Evolutionary conservation across 179 eudicot species (phyloP).

Genomic region (Drosera spatulata): DNA sequence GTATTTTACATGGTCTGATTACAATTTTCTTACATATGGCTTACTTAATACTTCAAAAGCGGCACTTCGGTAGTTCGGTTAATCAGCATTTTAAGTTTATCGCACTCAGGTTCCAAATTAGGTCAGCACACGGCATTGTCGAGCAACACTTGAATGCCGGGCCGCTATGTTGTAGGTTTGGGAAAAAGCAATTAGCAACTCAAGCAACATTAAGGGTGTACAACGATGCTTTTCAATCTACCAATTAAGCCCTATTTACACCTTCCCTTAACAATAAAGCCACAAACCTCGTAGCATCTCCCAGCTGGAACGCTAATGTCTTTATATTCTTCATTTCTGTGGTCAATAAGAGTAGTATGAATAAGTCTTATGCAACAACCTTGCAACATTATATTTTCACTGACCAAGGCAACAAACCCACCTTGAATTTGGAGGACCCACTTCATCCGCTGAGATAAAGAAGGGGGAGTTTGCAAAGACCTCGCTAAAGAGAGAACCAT

Average conservation of each 20-base stretch:
- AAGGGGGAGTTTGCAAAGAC: slow-evolving; percentile 95
- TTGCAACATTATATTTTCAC: neutral
- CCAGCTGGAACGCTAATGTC: slow-evolving; percentile 81
- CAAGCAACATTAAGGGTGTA: too few relatives aligned
- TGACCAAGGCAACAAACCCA: slow-evolving; percentile 11
- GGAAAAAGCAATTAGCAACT: too few relatives aligned
- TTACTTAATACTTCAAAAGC: too few relatives aligned
- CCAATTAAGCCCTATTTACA: neutral
- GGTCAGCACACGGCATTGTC: too few relatives aligned
- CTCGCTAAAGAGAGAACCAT: slow-evolving; percentile 38
- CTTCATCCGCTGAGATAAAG: slow-evolving; percentile 68
- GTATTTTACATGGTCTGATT: too few relatives aligned
- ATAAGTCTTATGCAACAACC: neutral
- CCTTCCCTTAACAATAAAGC: neutral
- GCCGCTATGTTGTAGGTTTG: too few relatives aligned
- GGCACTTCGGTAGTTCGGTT: too few relatives aligned
- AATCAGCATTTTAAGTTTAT: too few relatives aligned
- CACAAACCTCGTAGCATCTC: slow-evolving; percentile 67
- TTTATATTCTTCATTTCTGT: slow-evolving; percentile 60
- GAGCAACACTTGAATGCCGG: too few relatives aligned
- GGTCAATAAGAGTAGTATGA: slow-evolving; percentile 11
- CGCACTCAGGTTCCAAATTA: too few relatives aligned
- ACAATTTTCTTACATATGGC: too few relatives aligned
- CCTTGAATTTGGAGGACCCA: slow-evolving; percentile 25
- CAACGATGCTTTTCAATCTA: too few relatives aligned